phyloP scores from a whole-genome alignment of 805 yeast species.

The Ogataea trehalophila region DNA sequence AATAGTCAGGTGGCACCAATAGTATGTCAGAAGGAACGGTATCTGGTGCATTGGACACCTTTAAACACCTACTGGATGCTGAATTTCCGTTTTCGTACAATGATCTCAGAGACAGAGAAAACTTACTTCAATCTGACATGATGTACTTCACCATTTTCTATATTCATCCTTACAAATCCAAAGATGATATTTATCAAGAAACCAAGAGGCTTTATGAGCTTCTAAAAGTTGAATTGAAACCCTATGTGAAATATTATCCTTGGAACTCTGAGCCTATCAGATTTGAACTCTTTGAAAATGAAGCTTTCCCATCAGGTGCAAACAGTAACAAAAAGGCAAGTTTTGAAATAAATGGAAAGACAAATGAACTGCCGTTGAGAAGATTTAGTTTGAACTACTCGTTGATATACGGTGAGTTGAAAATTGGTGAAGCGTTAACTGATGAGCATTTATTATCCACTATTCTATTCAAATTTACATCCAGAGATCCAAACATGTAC shows the following conservation, averaged over 20 bases:
- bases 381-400: conserved; percentile 6
- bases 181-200: conserved; percentile 12
- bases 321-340: too few relatives aligned
- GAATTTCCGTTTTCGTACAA: neutral
- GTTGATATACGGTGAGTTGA: conserved; percentile 37
- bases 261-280: conserved; percentile 35
- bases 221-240: conserved; percentile 23
- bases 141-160: conserved; percentile 26
- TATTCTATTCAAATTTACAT: conserved; percentile 34
- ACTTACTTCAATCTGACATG: neutral
- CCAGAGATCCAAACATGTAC: conserved; percentile 31
- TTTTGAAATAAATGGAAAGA: neutral
- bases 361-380: neutral
- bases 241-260: conserved; percentile 37
- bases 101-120: neutral
- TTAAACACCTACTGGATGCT: neutral
- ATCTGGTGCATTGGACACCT: too few relatives aligned
- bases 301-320: neutral
- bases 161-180: conserved; percentile 26
- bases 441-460: conserved; percentile 44
- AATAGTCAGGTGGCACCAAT: too few relatives aligned
- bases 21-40: too few relatives aligned
- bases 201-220: conserved; percentile 15
- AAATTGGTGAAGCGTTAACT: conserved; percentile 37
- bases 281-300: conserved; percentile 11